Evolutionary conservation across 805 yeast genomes (phyloP), one percentile per base, ranked within the genome.

Genomic region (Schizosaccharomyces lindneri): DNA sequence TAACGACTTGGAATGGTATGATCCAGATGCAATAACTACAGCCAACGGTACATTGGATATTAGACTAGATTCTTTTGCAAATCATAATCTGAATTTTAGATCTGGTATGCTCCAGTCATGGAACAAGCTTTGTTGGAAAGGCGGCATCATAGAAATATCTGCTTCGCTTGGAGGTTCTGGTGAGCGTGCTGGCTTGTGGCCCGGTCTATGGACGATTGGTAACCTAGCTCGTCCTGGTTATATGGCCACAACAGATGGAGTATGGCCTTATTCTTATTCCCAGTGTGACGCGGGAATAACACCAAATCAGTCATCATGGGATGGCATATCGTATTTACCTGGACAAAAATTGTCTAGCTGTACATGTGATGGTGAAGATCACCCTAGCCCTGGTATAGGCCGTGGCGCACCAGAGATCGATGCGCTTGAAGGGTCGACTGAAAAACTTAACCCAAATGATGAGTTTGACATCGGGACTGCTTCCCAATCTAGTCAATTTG

Each of bases 361-460:
- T 73, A 83, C 90, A 0, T 89, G 97, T 74, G 73, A 76, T 31
- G 87, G 83, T 36, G 87, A 81, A 66, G 87, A 83, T 61, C 97
- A 89, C 70, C 97, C 97, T 59, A 88, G 83, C 70, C 78, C 74
- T 27, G 97, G 97, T 60, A 71, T 73, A 0, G 97, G 97, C 15
- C 81, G 97, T 71, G 96, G 96, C 61, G 95, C 95, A 0, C 96
- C 96, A 9, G 97, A 88, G 76, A 87, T 90, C 67, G 97, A 90
- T 80, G 81, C 83, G 57, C 70, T 90, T 61, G 97, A 90, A 78
- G 96, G 84, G 65, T 88, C 87, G 66, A 57, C 27, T 32, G 43
- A 27, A 24, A 36, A 57, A 19, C 48, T 57, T 21, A 24, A 51
- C 21, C 79, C 81, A 31, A 82, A 81, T 64, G 62, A 59, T 7